Evolutionary conservation across 2,329 filamentous ascomycete species (phyloP), one percentile per base, ranked within the genome.

Genomic region (Epichloe baconii): DNA sequence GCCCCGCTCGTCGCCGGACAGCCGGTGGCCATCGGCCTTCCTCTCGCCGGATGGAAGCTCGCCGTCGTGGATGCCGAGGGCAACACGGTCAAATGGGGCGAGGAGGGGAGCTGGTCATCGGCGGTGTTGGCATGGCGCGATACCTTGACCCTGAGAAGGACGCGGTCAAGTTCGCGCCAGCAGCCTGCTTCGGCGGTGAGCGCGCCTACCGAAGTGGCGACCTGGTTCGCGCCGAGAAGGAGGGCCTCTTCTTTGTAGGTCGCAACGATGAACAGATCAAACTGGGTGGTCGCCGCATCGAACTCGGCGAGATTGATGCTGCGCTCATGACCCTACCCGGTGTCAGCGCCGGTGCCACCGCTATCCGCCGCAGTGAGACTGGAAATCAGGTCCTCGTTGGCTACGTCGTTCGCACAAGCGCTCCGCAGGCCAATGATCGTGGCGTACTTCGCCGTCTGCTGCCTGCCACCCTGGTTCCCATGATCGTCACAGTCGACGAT

Each of bases 1-100:
- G 56, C 57, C 40, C 56, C 53, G 42, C 53, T 59, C 11, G 48
- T 42, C 3, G 52, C 53, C 48, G 56, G 54, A 26, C 48, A 55
- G 46, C 45, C 53, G 40, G 55, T 59, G 5, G 50, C 53, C 31
- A 59, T 59, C 47, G 57, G 57, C 7, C 53, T 59, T 5, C 57
- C 57, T 12, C 54, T 59, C 11, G 54, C 52, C 23, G 57, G 57
- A 1, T 59, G 57, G 57, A 54, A 55, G 38, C 52, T 59, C n/a
- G 57, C 57, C 49, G 57, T 59, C 14, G 56, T 57, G 56, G 72
- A 67, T 35, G 58, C 62, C 10, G 67, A 73, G 50, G 71, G 71
- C 2, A 66, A 73, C 49, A 66, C 70, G n/a, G 61, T 74, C 12
- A 65, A 68, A 23, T 60, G 68, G 57, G 57, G 57, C 15, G 51